phyloP scores from a whole-genome alignment of 75 land plant species.

The Adiantum capillusveneris region DNA sequence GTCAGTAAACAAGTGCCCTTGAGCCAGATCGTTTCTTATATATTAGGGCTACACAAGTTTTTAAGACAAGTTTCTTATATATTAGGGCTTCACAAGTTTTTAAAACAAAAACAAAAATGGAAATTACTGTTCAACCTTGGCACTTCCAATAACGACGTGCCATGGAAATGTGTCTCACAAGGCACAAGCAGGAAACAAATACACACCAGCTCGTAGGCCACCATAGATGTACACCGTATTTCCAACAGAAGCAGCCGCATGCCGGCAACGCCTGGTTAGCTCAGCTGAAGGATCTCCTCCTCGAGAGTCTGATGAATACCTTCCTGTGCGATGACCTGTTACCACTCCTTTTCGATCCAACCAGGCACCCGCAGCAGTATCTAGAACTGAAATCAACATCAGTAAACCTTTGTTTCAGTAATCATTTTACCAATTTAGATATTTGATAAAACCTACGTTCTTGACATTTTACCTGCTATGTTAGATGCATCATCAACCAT shows the following conservation, averaged over 20 bases:
- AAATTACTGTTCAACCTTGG: no score
- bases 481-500: constrained; percentile 51
- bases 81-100: no score
- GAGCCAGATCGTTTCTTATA: no score
- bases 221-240: constrained; percentile 41
- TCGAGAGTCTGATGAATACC: constrained; percentile 39
- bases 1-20: no score
- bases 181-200: no score
- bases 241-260: constrained; percentile 53
- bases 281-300: constrained; percentile 42
- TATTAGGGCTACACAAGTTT: no score
- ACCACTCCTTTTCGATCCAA: constrained; percentile 43
- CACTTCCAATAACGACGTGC: no score
- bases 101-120: no score
- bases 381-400: constrained; percentile 27
- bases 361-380: constrained; percentile 55
- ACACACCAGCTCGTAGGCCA: constrained; percentile 41
- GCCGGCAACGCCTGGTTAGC: constrained; percentile 49
- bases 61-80: no score
- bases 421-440: background rate
- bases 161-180: no score
- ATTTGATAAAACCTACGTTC: no score
- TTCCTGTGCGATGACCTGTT: constrained; percentile 42
- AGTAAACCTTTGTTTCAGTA: no score
- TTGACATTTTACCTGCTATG: constrained; percentile 39